Evolutionary conservation across 2,329 filamentous ascomycete genomes (phyloP).

Genomic region (Colletotrichum sansevieriae): DNA sequence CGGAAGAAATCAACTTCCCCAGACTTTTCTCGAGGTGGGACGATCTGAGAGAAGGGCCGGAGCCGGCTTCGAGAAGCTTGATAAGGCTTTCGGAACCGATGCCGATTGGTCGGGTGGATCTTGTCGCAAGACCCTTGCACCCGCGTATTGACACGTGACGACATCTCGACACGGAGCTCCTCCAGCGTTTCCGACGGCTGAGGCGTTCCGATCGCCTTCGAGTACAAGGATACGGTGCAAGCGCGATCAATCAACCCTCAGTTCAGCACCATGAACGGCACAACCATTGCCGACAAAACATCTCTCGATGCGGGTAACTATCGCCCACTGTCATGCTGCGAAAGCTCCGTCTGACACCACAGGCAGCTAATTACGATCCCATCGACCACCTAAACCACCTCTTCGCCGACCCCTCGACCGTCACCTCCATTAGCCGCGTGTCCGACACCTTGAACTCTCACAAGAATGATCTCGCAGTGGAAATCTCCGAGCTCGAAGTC

Average conservation of each 20-base stretch:
- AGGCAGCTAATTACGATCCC: constrained; percentile 83
- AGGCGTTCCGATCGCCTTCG: constrained; percentile 12
- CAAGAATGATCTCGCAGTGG: constrained; percentile 84
- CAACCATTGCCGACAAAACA: constrained; percentile 49
- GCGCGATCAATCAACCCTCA: neutral
- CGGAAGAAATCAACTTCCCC: constrained; percentile 25
- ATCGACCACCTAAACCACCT: constrained; percentile 93
- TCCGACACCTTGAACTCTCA: constrained; percentile 80
- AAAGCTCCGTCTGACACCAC: constrained; percentile 43
- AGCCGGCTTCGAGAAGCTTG: constrained; percentile 26
- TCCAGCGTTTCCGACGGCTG: constrained; percentile 31
- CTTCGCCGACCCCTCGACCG: constrained; percentile 89
- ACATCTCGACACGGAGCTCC: constrained; percentile 34
- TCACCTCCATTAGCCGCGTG: constrained; percentile 81
- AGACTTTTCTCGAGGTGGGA: constrained; percentile 35
- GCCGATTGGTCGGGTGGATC: constrained; percentile 30
- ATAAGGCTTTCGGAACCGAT: constrained; percentile 1
- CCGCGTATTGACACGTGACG: constrained; percentile 36
- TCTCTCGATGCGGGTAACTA: constrained; percentile 61
- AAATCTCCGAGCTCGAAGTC: constrained; percentile 80
- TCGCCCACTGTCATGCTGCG: constrained; percentile 17
- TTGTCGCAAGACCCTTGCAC: constrained; percentile 15
- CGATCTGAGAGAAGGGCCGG: constrained; percentile 23
- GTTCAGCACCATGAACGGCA: constrained; percentile 56
- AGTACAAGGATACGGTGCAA: neutral